phyloP scores from a whole-genome alignment of 768 basidiomycete species.

The Lactifluus piperatus region DNA sequence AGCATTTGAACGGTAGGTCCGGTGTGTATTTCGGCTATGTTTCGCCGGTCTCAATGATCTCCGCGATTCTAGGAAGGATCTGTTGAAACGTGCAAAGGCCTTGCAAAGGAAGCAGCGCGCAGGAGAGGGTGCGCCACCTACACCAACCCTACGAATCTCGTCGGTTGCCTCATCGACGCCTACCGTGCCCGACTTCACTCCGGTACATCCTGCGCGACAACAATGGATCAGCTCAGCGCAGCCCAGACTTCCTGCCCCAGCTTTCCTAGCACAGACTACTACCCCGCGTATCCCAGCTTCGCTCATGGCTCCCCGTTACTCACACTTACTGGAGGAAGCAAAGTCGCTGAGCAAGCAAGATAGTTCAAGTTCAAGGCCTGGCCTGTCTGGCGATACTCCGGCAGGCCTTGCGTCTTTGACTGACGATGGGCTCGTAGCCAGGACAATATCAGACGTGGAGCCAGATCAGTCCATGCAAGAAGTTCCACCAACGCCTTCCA shows the following conservation, averaged over 20 bases:
- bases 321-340: slow-evolving; percentile 50
- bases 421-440: not conserved
- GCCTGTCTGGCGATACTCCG: not conserved
- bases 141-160: slow-evolving; percentile 32
- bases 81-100: slow-evolving; percentile 44
- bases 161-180: slow-evolving; percentile 24
- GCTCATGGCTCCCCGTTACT: slow-evolving; percentile 46
- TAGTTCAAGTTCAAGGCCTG: not conserved
- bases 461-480: not conserved
- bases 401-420: not conserved
- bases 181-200: slow-evolving; percentile 48
- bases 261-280: slow-evolving; percentile 29
- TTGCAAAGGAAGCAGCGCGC: slow-evolving; percentile 51
- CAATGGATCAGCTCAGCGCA: slow-evolving; percentile 19
- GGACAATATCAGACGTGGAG: not conserved
- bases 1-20: slow-evolving; percentile 49
- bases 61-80: slow-evolving; percentile 35
- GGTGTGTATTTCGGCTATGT: not conserved
- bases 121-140: slow-evolving; percentile 49
- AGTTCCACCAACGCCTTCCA: slow-evolving; percentile 26
- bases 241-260: slow-evolving; percentile 23
- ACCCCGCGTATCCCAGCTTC: slow-evolving; percentile 30
- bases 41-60: not conserved
- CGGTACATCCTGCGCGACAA: slow-evolving; percentile 26
- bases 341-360: slow-evolving; percentile 27